Evolutionary conservation across 805 yeast genomes (phyloP).

Genomic region (Nakazawaea ishiwadae): DNA sequence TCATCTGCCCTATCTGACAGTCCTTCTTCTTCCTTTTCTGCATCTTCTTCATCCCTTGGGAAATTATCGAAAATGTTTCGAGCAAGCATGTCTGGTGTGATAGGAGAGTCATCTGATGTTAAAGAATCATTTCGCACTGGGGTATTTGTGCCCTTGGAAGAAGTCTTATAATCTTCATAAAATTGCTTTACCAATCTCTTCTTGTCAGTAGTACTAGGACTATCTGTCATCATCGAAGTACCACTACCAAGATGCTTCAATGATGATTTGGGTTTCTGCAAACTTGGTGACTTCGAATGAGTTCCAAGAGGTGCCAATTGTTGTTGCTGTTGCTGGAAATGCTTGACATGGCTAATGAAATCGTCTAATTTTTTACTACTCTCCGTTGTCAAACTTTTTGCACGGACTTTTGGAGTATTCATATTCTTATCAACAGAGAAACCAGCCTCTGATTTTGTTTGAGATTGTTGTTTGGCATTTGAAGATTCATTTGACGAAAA

Average conservation of each 20-base stretch:
- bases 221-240: neutral
- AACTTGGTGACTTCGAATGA: neutral
- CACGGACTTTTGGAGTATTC: neutral
- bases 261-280: too few relatives aligned
- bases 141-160: conserved; percentile 3
- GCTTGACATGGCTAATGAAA: conserved; percentile 4
- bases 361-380: conserved; percentile 9
- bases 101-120: neutral
- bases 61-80: conserved; percentile 2
- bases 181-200: conserved; percentile 14
- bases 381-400: conserved; percentile 5
- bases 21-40: neutral
- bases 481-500: conserved; percentile 3
- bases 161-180: conserved; percentile 10
- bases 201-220: conserved; percentile 9
- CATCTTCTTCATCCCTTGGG: neutral
- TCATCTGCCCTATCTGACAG: too few relatives aligned
- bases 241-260: neutral
- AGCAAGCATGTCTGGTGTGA: neutral
- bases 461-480: neutral
- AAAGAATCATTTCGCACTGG: conserved; percentile 4
- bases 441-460: too few relatives aligned
- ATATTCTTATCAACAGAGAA: too few relatives aligned
- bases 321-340: neutral
- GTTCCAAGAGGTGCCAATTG: neutral